phyloP scores from a whole-genome alignment of 371 early-diverging fungal species.

The Mucor sp. region DNA sequence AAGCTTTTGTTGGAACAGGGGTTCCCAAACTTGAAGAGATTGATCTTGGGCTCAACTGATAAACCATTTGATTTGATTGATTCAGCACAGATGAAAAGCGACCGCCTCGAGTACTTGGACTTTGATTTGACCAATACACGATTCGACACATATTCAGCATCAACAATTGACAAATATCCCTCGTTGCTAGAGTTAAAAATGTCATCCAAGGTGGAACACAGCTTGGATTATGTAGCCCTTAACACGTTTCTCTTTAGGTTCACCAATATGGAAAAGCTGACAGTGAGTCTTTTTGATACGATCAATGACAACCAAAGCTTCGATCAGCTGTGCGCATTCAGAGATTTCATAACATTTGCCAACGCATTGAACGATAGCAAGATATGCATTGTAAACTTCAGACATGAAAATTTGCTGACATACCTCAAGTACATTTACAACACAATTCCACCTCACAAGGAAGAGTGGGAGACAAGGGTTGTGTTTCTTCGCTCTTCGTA shows the following conservation, averaged over 20 bases:
- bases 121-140: not conserved
- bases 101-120: not conserved
- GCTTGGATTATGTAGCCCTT: not conserved
- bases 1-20: not conserved
- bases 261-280: not conserved
- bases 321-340: not conserved
- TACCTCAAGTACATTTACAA: not conserved
- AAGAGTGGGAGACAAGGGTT: not conserved
- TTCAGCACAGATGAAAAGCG: not conserved
- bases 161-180: not conserved
- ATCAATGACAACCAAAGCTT: not conserved
- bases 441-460: not conserved
- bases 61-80: not conserved
- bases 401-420: not conserved
- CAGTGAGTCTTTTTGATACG: not conserved
- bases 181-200: not conserved
- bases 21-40: not conserved
- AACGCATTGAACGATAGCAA: not conserved
- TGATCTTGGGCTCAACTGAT: not conserved
- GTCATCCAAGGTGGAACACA: not conserved
- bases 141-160: not conserved
- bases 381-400: not conserved
- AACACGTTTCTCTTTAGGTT: not conserved
- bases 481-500: not conserved
- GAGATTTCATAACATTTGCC: not conserved